Evolutionary conservation across 2,329 filamentous ascomycete species (phyloP).

Genomic region (Chaetomium sp.): DNA sequence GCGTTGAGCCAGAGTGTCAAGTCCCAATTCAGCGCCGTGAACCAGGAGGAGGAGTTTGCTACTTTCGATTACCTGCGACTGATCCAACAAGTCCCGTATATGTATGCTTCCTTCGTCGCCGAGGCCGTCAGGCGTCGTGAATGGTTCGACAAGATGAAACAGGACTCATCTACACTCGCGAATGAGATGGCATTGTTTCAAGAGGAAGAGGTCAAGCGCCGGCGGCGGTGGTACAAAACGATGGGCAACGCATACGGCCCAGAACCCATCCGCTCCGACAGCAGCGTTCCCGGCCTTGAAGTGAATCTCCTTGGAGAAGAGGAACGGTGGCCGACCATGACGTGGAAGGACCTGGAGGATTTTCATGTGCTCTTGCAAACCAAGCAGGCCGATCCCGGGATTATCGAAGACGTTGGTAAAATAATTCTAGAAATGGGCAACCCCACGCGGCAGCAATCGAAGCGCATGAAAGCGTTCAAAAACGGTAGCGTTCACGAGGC

Average conservation of each 20-base stretch:
- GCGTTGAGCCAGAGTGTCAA: conserved; percentile 73
- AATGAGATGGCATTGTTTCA: conserved; percentile 92
- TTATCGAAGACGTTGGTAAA: conserved; percentile 73
- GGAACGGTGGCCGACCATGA: conserved; percentile 76
- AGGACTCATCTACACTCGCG: conserved; percentile 81
- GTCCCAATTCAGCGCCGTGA: conserved; percentile 69
- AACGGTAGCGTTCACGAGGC: conserved; percentile 93
- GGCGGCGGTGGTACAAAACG: conserved; percentile 87
- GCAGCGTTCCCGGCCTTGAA: conserved; percentile 74
- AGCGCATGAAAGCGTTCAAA: conserved; percentile 90
- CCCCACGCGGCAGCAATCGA: conserved; percentile 83
- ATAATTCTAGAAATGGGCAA: conserved; percentile 77
- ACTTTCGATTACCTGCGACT: conserved; percentile 79
- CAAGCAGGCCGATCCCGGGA: conserved; percentile 64
- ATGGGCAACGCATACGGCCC: conserved; percentile 73
- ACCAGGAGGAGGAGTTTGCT: conserved; percentile 73
- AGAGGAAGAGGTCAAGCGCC: conserved; percentile 86
- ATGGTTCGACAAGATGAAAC: conserved; percentile 88
- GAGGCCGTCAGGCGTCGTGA: conserved; percentile 85
- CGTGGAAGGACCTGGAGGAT: conserved; percentile 73
- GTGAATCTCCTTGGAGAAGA: conserved; percentile 82
- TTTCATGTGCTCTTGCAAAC: conserved; percentile 69
- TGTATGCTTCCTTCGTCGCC: conserved; percentile 86
- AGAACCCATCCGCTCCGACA: conserved; percentile 63
- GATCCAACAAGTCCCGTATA: conserved; percentile 79